These are phyloP conservation scores for Kluyveromyces nonfermentans DNA, from an alignment of 805 yeast species.

Conservation along the genomic window DNA sequence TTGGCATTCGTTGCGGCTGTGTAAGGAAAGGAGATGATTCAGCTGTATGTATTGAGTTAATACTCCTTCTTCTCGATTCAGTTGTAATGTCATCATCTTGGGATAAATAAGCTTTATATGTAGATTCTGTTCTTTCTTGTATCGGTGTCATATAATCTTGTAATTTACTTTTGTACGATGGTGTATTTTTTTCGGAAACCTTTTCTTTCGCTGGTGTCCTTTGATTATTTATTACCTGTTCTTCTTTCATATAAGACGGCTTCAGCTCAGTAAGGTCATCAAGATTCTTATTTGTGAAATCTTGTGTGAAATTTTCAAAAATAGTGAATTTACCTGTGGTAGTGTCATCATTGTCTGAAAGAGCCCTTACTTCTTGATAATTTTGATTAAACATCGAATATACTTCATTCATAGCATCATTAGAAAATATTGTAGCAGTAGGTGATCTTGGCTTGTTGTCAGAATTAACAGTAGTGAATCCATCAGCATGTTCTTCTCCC, in stretches of 20 bases:
- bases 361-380: conserved; percentile 13
- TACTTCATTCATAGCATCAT: conserved; percentile 66
- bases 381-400: conserved; percentile 60
- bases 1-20: conserved; percentile 14
- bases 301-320: conserved; percentile 31
- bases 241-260: neutral
- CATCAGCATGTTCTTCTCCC: conserved; percentile 23
- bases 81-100: conserved; percentile 14
- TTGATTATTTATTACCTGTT: neutral
- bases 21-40: conserved; percentile 26
- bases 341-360: conserved; percentile 17
- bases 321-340: conserved; percentile 19
- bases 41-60: conserved; percentile 6
- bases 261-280: conserved; percentile 33
- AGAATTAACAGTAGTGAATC: neutral
- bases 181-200: conserved; percentile 6
- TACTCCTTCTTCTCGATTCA: conserved; percentile 4
- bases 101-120: conserved; percentile 5
- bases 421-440: conserved; percentile 68
- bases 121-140: conserved; percentile 19
- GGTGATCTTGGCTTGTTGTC: conserved; percentile 45
- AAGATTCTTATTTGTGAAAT: conserved; percentile 24
- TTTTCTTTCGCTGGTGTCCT: conserved; percentile 4
- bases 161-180: conserved; percentile 7
- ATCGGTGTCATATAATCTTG: conserved; percentile 24